Percentiles rank a stretch among this genome's conserved stretches.
phyloP scores from a whole-genome alignment of 108 stramenopile species.

The Chaetoceros muelleri region DNA sequence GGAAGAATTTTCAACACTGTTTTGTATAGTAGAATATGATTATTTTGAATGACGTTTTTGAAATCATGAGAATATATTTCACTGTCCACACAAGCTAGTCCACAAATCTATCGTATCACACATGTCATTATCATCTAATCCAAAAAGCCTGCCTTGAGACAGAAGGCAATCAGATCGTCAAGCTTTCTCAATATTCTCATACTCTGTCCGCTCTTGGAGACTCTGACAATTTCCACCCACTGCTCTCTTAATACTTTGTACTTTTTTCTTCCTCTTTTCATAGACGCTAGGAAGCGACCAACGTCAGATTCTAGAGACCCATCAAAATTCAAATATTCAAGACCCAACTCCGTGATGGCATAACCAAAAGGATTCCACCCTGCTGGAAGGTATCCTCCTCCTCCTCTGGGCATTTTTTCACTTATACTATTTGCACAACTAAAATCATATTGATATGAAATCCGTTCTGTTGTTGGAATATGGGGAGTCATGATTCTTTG shows the following conservation, averaged over 20 bases:
- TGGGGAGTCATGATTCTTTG: too few relatives aligned
- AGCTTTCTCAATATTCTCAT: conserved; percentile 65
- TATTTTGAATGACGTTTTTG: too few relatives aligned
- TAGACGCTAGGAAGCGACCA: conserved; percentile 53
- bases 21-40: too few relatives aligned
- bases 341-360: conserved; percentile 47
- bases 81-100: too few relatives aligned
- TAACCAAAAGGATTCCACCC: conserved; percentile 75
- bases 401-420: too few relatives aligned
- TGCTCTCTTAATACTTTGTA: conserved; percentile 33
- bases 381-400: conserved; percentile 33
- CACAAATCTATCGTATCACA: too few relatives aligned
- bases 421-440: too few relatives aligned
- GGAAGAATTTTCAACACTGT: conserved; percentile 1
- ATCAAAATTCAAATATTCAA: conserved; percentile 46
- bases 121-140: too few relatives aligned
- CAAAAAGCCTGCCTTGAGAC: conserved; percentile 52
- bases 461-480: too few relatives aligned
- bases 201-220: conserved; percentile 54
- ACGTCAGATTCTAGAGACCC: conserved; percentile 61
- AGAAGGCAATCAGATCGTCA: conserved; percentile 57
- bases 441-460: too few relatives aligned
- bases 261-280: conserved; percentile 41
- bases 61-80: too few relatives aligned
- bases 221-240: conserved; percentile 67